phyloP scores from a whole-genome alignment of 164 flowering plant species.

The Stephania yunnanensis region DNA sequence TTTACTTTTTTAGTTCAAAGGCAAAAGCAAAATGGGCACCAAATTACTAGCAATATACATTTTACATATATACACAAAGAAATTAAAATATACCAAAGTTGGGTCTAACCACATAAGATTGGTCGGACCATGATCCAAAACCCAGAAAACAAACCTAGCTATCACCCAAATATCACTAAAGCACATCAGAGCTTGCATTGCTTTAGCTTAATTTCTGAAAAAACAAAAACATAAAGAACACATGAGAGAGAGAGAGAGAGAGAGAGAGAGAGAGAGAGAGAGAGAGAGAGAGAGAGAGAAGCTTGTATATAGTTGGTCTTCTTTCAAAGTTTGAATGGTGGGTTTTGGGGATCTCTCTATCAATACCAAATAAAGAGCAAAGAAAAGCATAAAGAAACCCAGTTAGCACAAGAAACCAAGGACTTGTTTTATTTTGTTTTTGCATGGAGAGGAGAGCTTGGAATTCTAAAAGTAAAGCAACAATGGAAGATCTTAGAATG shows the following conservation, averaged over 20 bases:
- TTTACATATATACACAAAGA: too few relatives aligned
- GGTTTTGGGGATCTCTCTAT: conserved; percentile 25
- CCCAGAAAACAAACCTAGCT: not conserved
- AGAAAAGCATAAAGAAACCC: conserved; percentile 53
- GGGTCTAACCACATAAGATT: too few relatives aligned
- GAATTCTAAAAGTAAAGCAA: conserved; percentile 38
- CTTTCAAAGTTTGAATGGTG: conserved; percentile 26
- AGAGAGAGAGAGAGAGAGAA: conserved; percentile 16
- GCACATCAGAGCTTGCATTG: not conserved
- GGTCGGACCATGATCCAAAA: conserved; percentile 2
- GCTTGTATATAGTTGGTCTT: conserved; percentile 20
- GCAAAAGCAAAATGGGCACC: conserved; percentile 2
- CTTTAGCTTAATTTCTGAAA: not conserved
- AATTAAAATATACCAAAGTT: not conserved
- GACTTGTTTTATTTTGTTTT: conserved; percentile 26
- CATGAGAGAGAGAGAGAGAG: too few relatives aligned
- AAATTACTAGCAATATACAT: not conserved
- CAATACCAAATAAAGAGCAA: conserved; percentile 26
- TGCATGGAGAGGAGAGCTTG: conserved; percentile 48
- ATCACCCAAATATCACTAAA: not conserved
- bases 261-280: too few relatives aligned
- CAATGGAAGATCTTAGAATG: conserved; percentile 40
- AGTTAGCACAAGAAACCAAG: conserved; percentile 53
- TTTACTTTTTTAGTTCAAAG: conserved; percentile 8
- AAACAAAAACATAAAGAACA: not conserved